A percentile compares a stretch with the other conserved stretches of the same genome.
phyloP scores from a whole-genome alignment of 2,329 filamentous ascomycete genomes.

The Colletotrichum costaricense region DNA sequence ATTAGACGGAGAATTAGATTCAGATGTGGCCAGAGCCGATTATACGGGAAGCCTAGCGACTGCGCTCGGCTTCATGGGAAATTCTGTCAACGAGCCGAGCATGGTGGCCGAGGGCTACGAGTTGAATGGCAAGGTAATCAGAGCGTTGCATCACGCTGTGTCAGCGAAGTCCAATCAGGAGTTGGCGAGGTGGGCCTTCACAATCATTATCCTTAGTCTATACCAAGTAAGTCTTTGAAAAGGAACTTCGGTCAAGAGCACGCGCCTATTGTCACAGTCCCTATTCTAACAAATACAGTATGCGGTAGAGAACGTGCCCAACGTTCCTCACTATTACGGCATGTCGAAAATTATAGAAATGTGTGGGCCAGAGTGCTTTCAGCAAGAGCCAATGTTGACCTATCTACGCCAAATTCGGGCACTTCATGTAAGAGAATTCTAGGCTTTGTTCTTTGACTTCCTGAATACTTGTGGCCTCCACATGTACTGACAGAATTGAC shows the following conservation, averaged over 20 bases:
- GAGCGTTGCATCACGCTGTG: conserved; percentile 3
- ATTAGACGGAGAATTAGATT: background rate
- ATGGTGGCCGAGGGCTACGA: conserved; percentile 18
- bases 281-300: background rate
- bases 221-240: conserved; percentile 6
- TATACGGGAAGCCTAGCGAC: conserved; percentile 11
- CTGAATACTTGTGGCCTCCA: no score
- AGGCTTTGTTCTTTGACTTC: background rate
- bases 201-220: conserved; percentile 20
- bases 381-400: conserved; percentile 23
- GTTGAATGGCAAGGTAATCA: conserved; percentile 5
- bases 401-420: conserved; percentile 8
- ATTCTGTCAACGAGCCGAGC: background rate
- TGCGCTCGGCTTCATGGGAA: conserved; percentile 13
- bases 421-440: conserved; percentile 9
- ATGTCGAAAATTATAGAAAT: conserved; percentile 6
- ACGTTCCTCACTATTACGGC: conserved; percentile 14
- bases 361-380: conserved; percentile 24
- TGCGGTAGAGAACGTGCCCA: background rate
- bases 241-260: background rate
- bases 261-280: no score
- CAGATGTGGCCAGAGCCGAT: conserved; percentile 1
- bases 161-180: conserved; percentile 2
- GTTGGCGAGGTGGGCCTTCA: conserved; percentile 6
- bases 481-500: background rate